phyloP scores from a whole-genome alignment of 1,284 basidiomycete species.

The Abortiporus biennis region DNA sequence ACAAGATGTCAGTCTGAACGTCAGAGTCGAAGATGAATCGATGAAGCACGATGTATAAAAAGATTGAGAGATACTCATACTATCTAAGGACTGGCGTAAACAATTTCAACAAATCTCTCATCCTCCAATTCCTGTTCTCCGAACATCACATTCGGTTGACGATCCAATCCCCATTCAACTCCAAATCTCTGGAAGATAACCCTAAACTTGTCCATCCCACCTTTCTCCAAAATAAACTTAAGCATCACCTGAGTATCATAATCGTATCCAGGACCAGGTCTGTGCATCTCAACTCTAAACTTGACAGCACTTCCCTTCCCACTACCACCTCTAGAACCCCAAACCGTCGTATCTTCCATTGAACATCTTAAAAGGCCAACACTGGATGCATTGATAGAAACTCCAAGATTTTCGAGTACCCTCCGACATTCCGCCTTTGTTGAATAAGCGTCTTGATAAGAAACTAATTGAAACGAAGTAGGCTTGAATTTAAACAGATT shows the following conservation, averaged over 20 bases:
- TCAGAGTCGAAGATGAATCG: neutral
- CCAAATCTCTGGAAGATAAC: constrained; percentile 64
- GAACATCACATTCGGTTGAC: constrained; percentile 17
- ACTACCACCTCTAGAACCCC: too few species aligned
- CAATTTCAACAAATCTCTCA: constrained; percentile 26
- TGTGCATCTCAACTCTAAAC: constrained; percentile 74
- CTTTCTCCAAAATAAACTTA: constrained; percentile 79
- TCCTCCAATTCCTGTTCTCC: constrained; percentile 16
- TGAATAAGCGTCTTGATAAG: constrained; percentile 59
- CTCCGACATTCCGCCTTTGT: constrained; percentile 72
- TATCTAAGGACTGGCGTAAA: constrained; percentile 17
- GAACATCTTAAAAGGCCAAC: too few species aligned
- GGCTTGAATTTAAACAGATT: constrained; percentile 87
- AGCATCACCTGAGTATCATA: constrained; percentile 46
- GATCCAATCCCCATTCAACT: constrained; percentile 67
- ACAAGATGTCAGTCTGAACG: neutral
- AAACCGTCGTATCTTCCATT: too few species aligned
- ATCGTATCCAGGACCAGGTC: constrained; percentile 32
- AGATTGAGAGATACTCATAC: too few species aligned
- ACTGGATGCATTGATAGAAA: constrained; percentile 60
- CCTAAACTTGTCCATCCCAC: constrained; percentile 75
- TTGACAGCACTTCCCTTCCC: too few species aligned
- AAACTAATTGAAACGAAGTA: constrained; percentile 56
- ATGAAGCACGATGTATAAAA: constrained; percentile 1
- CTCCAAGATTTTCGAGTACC: constrained; percentile 68